Evolutionary conservation across 2,329 filamentous ascomycete genomes (phyloP), one percentile per base, ranked within the genome.

Genomic region (Talaromyces sp.): DNA sequence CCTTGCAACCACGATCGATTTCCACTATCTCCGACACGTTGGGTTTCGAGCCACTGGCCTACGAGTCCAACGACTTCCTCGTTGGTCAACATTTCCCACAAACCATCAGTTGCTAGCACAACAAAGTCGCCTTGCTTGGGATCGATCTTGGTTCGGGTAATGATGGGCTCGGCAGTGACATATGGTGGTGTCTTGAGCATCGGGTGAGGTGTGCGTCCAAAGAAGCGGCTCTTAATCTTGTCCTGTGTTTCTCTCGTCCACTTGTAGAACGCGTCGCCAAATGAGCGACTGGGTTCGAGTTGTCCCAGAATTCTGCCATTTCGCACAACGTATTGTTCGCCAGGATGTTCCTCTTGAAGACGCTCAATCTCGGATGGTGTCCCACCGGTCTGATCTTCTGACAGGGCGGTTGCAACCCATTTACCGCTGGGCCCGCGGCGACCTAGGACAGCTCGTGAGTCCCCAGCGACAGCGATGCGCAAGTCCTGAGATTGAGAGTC

Each of bases 81-180:
- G 72, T 98, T 99, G 57, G 92, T 97, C 67, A 99, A 84, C 95
- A 98, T 98, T 79, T 99, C 95, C 95, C 95, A 99, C 0, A 99
- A 84, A 3, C 95, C 95, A 75, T 99, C 95, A 0, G 95, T 97
- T 24, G 95, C 95, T 83, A 99, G 89, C 67, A 99, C 94, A 13
- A 99, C 84, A 72, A 99, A 99, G 75, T 99, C 95, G 54, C 94
- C 93, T 68, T 91, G 91, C 62, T 92, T 87, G 1, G 95, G 95
- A 71, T 94, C 85, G 61, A 99, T 89, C 76, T 95, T 90, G 54
- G 94, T 98, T 1, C 93, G 97, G 0, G 94, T 98, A 62, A 99
- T 87, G 24, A 98, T 85, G 2, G 95, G 95, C 78, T 99, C 96
- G 1, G 95, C 95, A 3, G 95, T 99, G 47, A 99, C 95, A 73